These are phyloP conservation scores for Theobroma grandiflorum DNA, from an alignment of 441 rosid species.

Conservation along the genomic window DNA sequence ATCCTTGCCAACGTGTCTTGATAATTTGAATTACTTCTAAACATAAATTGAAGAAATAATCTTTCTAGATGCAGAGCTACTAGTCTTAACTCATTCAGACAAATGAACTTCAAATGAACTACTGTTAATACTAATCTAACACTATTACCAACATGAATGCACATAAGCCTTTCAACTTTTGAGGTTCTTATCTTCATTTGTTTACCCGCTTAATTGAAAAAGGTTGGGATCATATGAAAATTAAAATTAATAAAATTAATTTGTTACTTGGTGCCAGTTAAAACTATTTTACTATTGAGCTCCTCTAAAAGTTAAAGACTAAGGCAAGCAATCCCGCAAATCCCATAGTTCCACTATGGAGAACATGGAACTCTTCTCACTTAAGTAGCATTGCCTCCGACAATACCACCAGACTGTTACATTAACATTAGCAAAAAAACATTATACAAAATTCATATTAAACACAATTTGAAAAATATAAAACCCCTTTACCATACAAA, in stretches of 20 bases:
- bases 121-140: background rate
- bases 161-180: background rate
- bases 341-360: background rate
- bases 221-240: background rate
- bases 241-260: background rate
- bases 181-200: background rate
- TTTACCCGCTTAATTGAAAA: background rate
- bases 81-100: constrained; percentile 13
- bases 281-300: background rate
- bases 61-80: background rate
- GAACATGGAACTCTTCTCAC: background rate
- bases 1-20: background rate
- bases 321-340: background rate
- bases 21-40: background rate
- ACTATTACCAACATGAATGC: background rate
- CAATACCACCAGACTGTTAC: background rate
- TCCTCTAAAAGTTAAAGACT: background rate
- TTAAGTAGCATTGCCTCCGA: background rate
- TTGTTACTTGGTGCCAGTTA: background rate
- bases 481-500: background rate
- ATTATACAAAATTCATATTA: background rate
- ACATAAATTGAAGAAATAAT: constrained; percentile 12
- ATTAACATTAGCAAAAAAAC: background rate
- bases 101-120: constrained; percentile 1
- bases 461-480: background rate